Percentiles rank a stretch among this genome's conserved stretches.
phyloP scores from a whole-genome alignment of 2,329 filamentous ascomycete species.

The Trichoderma endophyticum region DNA sequence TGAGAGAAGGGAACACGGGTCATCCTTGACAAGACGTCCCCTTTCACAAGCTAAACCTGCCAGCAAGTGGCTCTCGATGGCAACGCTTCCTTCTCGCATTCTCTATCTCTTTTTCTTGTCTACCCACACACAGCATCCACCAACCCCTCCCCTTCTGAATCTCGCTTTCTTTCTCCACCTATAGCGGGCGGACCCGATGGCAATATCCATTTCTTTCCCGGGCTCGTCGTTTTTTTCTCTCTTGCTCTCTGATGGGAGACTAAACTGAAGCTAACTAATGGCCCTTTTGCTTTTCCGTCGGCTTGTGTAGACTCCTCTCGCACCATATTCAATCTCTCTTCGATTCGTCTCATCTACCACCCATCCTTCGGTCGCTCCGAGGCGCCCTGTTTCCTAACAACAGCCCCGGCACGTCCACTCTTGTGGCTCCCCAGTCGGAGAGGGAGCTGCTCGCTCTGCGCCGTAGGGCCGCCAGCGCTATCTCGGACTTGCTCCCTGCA shows the following conservation, averaged over 20 bases:
- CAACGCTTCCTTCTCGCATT: not conserved
- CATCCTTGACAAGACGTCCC: slow-evolving; percentile 6
- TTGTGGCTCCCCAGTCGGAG: slow-evolving; percentile 58
- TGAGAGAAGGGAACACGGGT: not conserved
- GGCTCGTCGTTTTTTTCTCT: not conserved
- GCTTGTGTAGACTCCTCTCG: slow-evolving; percentile 52
- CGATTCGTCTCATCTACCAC: slow-evolving; percentile 62
- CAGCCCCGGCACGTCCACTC: slow-evolving; percentile 61
- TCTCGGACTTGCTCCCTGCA: slow-evolving; percentile 48
- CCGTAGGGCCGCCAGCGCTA: slow-evolving; percentile 61
- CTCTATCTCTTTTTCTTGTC: not conserved
- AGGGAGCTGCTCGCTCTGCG: slow-evolving; percentile 61
- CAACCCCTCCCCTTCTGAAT: not conserved
- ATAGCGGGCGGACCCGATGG: slow-evolving; percentile 13
- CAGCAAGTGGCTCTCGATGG: not conserved
- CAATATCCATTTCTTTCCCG: not conserved
- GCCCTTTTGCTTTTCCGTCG: slow-evolving; percentile 27
- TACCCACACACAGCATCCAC: slow-evolving; percentile 9
- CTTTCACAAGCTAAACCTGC: slow-evolving; percentile 1
- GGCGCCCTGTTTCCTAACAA: slow-evolving; percentile 85
- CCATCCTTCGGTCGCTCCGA: slow-evolving; percentile 67
- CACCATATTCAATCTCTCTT: slow-evolving; percentile 57
- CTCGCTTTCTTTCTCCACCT: slow-evolving; percentile 4
- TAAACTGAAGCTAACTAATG: slow-evolving; percentile 19
- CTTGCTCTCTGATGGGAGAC: not conserved